These are phyloP conservation scores for Gypsophila paniculata DNA, from an alignment of 179 eudicot genomes.

Conservation along the genomic window DNA sequence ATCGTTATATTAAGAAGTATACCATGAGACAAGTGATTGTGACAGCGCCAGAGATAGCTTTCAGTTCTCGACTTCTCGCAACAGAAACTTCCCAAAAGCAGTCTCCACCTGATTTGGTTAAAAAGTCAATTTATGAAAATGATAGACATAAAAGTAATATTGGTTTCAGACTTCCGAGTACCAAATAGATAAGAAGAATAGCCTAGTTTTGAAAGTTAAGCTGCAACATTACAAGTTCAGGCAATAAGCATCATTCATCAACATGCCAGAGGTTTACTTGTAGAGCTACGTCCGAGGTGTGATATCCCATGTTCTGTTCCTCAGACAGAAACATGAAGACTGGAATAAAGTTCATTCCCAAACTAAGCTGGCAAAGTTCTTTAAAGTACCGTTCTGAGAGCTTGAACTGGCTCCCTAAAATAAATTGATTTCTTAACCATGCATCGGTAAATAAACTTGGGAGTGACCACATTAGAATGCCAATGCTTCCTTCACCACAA, in stretches of 20 bases:
- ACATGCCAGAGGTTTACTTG: background rate
- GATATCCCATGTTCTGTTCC: too few relatives aligned
- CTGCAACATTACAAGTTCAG: background rate
- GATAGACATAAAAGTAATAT: background rate
- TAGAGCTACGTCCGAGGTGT: background rate
- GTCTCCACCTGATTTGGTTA: constrained; percentile 49
- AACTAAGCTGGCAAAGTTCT: too few relatives aligned
- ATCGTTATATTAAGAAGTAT: too few relatives aligned
- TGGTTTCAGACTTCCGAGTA: background rate
- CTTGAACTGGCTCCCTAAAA: too few relatives aligned
- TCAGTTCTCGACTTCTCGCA: constrained; percentile 76
- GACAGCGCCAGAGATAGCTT: constrained; percentile 82
- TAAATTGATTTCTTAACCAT: too few relatives aligned
- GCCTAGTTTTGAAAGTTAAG: background rate
- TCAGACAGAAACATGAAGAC: background rate
- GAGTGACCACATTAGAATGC: background rate
- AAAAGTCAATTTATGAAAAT: background rate
- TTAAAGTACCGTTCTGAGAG: too few relatives aligned
- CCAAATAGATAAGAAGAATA: background rate
- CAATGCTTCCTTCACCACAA: background rate
- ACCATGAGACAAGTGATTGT: constrained; percentile 96
- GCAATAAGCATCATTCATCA: background rate
- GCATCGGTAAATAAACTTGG: too few relatives aligned
- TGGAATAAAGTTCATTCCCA: background rate
- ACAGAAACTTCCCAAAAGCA: constrained; percentile 51